These are phyloP conservation scores for Rhodomyrtus tomentosa DNA, from an alignment of 345 rosid genomes.

Conservation along the genomic window DNA sequence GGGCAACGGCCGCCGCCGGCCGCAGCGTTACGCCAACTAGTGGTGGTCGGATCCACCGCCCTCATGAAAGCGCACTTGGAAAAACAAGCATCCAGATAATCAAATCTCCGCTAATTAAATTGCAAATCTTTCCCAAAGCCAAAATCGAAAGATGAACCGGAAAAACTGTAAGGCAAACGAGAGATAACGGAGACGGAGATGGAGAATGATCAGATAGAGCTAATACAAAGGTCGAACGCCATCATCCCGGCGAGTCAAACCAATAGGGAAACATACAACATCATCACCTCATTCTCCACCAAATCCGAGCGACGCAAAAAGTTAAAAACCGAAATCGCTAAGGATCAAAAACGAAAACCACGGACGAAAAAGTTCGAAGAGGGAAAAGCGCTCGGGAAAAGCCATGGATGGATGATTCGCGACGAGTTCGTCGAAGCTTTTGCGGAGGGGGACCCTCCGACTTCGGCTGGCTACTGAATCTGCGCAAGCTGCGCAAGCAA, in stretches of 20 bases:
- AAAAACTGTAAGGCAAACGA: not conserved
- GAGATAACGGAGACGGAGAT: not conserved
- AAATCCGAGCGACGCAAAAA: not conserved
- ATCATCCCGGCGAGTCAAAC: constrained; percentile 46
- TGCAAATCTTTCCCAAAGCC: not conserved
- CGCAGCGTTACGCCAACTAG: not conserved
- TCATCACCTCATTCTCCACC: constrained; percentile 26
- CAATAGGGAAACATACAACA: constrained; percentile 27
- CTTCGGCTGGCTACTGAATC: not conserved
- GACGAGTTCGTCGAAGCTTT: not conserved
- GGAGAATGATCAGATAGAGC: constrained; percentile 17
- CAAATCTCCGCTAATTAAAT: not conserved
- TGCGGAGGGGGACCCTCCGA: not conserved
- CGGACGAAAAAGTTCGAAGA: not conserved
- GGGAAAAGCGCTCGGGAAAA: not conserved
- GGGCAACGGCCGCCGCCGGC: not conserved
- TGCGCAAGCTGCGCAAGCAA: not conserved
- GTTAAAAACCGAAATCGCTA: not conserved
- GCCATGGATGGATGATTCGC: not conserved
- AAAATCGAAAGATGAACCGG: not conserved
- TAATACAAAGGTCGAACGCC: constrained; percentile 15
- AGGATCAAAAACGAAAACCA: not conserved
- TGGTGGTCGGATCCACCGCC: not conserved
- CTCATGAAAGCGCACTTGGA: not conserved
- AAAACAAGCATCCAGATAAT: not conserved